Base-by-base conservation (phyloP, 345 rosid species). In the Camelina neglecta region DNA sequence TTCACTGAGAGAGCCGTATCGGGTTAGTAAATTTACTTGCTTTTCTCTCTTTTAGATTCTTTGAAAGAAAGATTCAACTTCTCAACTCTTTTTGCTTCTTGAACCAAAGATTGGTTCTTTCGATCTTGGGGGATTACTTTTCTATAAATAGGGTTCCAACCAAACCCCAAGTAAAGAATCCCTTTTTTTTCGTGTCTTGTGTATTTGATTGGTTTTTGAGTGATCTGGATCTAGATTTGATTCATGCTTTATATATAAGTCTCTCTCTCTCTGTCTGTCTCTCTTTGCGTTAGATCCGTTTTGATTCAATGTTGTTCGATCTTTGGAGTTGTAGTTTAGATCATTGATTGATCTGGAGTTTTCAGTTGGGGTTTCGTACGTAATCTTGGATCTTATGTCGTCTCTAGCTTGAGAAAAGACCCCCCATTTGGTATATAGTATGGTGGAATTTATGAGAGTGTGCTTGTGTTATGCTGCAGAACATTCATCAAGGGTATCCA, bases 401-500 rank as follows among this genome's bases (percentile, higher is more conserved):
- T 65, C 36, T 41, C 2, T 31, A 55, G 51, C 64, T 75, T 65
- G 47, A 66, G 64, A 31, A 23, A 16, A 47, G 48, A n/a, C 23
- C 4, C 29, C 4, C 29, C 4, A n/a, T 42, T 11, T 36, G 50
- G 11, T 60, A n/a, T 29, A 29, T 29, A 1, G 21, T 31, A 51
- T 50, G 51, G 64, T 51, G 55, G 59, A 72, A 72, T 62, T 61
- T 24, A 42, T 8, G 18, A 38, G 24, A 38, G 24, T 20, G 24
- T 29, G 21, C 23, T 12, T 41, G 59, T 67, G 35, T 75, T 42
- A 29, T 80, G 67, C 15, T 83, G 65, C 89, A 96, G 98, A 93
- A 84, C 79, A 65, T 96, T 70, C 99, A 96, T 78, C 99, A 93
- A 65, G 99, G 98, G 6, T 85, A 81, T 84, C 85, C 88, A 6